Base-by-base conservation (phyloP, 805 yeast species). In the Hanseniaspora valbyensis region DNA sequence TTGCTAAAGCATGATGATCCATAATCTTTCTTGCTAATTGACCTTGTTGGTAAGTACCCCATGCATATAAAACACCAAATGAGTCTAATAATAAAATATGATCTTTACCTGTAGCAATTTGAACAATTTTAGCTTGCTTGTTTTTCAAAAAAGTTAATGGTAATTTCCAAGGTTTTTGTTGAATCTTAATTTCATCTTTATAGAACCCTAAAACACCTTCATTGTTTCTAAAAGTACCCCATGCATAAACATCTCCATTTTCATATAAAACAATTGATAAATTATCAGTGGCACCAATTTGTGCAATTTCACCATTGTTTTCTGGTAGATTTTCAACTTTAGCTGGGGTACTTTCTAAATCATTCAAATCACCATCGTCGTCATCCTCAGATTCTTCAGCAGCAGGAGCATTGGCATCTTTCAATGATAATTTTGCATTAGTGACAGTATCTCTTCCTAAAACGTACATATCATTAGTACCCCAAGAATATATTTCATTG, bases 401-500 rank as follows among this genome's bases (percentile, higher is more conserved):
- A n/a, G n/a, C n/a, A n/a, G n/a, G n/a, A n/a, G n/a, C n/a, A n/a
- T n/a, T n/a, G 70, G 78, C 76, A 57, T 83, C 85, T 60, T 77
- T 81, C 53, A 85, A 68, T 24, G 73, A 71, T 55, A 82, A 95
- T 19, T 69, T 76, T 7, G 74, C 80, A 10, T 67, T 74, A 0
- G 85, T 74, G 2, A 43, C 44, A 0, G 92, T 82, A 58, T 83
- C 85, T 64, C 99, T 78, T 18, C 97, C 98, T 40, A 92, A 70
- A 3, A 85, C 96, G 33, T 83, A 87, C 54, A 88, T 80, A 60
- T 92, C 99, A 58, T 92, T 92, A 42, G 85, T 83, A 53, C 99
- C 99, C 99, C 99, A 92, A 2, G 96, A 83, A 96, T 96, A 92
- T n/a, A 92, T 66, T 53, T 76, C 72, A 56, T 87, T 87, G 16